phyloP scores from a whole-genome alignment of 2,329 filamentous ascomycete species.

The Cercospora berteroae region DNA sequence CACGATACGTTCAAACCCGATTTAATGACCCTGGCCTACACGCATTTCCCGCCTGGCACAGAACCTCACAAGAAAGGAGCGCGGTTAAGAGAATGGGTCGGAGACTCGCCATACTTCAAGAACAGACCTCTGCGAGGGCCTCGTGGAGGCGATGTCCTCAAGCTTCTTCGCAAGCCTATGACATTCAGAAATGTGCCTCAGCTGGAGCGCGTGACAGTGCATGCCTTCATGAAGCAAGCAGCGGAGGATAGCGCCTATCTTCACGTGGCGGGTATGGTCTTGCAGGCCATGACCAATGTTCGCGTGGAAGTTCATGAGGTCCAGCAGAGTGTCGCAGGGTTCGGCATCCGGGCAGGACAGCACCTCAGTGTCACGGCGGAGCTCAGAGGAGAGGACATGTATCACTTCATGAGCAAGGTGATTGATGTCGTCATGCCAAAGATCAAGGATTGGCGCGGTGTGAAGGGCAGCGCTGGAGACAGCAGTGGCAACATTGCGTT shows the following conservation, averaged over 20 bases:
- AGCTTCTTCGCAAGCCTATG: conserved; percentile 64
- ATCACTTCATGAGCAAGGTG: conserved; percentile 86
- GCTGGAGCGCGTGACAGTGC: conserved; percentile 76
- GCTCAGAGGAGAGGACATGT: conserved; percentile 75
- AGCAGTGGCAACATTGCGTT: conserved; percentile 82
- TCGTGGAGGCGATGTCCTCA: conserved; percentile 70
- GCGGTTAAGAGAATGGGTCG: conserved; percentile 81
- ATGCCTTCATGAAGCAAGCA: conserved; percentile 68
- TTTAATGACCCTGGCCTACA: conserved; percentile 83
- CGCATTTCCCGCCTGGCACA: conserved; percentile 79
- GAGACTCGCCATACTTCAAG: conserved; percentile 88
- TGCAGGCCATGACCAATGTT: conserved; percentile 82
- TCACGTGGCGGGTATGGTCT: conserved; percentile 76
- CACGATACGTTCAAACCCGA: conserved; percentile 82
- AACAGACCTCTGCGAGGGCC: conserved; percentile 83
- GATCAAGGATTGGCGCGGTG: conserved; percentile 93
- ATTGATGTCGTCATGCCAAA: conserved; percentile 87
- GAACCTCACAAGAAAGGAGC: conserved; percentile 56
- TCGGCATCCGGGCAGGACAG: conserved; percentile 69
- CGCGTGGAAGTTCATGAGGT: conserved; percentile 68
- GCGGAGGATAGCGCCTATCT: conserved; percentile 70
- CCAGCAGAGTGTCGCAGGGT: conserved; percentile 69
- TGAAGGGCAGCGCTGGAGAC: conserved; percentile 76
- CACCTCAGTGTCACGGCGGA: conserved; percentile 74
- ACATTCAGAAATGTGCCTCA: conserved; percentile 83